phyloP scores from a whole-genome alignment of 2,329 filamentous ascomycete species.

The Aspergillus quadrilineatus region DNA sequence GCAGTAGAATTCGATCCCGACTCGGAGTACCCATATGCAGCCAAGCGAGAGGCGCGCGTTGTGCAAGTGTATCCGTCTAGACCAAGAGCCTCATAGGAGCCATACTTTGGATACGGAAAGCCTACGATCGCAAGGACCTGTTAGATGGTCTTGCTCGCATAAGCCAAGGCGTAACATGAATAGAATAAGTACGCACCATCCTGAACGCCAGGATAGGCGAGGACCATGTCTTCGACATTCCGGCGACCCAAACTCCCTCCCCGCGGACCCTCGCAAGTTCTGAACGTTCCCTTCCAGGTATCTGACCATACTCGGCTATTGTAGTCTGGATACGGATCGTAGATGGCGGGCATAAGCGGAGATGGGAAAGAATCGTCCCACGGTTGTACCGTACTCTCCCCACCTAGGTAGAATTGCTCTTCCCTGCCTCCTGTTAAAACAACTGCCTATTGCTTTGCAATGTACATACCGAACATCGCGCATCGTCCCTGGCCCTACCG shows the following conservation, averaged over 20 bases:
- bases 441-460: background rate
- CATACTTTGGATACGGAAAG: background rate
- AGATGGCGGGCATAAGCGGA: background rate
- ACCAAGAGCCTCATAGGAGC: background rate
- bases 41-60: background rate
- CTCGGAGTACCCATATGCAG: background rate
- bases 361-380: background rate
- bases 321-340: background rate
- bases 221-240: background rate
- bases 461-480: background rate
- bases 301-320: background rate
- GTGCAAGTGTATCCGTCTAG: background rate
- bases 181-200: background rate
- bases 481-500: background rate
- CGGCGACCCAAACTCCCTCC: background rate
- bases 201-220: background rate
- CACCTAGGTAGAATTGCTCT: background rate
- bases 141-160: background rate
- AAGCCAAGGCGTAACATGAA: too few relatives aligned
- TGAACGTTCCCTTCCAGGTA: background rate
- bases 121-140: background rate
- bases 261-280: background rate
- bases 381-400: background rate
- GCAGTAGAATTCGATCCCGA: background rate
- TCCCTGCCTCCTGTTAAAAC: background rate